Percentiles rank a stretch among this genome's conserved stretches.
These are phyloP conservation scores for Rhizopogon sp. DNA, from an alignment of 768 basidiomycete species.

Conservation along the genomic window DNA sequence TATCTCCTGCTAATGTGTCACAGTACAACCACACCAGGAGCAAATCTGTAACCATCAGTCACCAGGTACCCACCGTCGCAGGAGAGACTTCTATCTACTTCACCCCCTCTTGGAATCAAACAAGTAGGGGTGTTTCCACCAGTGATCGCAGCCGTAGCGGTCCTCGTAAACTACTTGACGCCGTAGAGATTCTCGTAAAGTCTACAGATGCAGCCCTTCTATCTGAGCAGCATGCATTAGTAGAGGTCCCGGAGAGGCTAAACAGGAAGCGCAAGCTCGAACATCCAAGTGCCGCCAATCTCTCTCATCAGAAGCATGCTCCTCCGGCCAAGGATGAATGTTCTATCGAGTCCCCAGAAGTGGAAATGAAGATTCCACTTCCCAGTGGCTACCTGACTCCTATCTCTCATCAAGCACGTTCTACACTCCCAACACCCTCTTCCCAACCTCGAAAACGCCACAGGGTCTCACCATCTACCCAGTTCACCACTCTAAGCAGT, in stretches of 20 bases:
- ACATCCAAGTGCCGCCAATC: neutral
- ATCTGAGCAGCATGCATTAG: neutral
- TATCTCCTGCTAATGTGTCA: neutral
- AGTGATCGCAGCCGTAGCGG: neutral
- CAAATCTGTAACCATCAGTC: neutral
- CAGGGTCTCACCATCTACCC: neutral
- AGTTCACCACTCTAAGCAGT: neutral
- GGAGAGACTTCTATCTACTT: neutral
- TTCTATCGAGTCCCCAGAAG: neutral
- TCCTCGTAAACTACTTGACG: conserved; percentile 12
- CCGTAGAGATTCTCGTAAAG: conserved; percentile 12
- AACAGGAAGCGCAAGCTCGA: neutral
- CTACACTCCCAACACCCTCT: neutral
- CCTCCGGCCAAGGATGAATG: neutral
- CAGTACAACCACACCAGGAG: neutral
- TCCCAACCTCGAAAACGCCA: neutral
- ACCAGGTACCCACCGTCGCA: neutral
- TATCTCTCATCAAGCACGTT: neutral
- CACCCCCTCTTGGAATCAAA: neutral
- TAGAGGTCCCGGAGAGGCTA: neutral
- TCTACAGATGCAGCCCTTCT: neutral
- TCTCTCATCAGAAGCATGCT: neutral
- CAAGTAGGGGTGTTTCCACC: neutral
- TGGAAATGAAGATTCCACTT: neutral
- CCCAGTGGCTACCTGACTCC: neutral